Percentiles rank a stretch among this genome's conserved stretches.
These are phyloP conservation scores for Acanthamoeba lenticulata DNA, from an alignment of 208 protist genomes.

Conservation along the genomic window DNA sequence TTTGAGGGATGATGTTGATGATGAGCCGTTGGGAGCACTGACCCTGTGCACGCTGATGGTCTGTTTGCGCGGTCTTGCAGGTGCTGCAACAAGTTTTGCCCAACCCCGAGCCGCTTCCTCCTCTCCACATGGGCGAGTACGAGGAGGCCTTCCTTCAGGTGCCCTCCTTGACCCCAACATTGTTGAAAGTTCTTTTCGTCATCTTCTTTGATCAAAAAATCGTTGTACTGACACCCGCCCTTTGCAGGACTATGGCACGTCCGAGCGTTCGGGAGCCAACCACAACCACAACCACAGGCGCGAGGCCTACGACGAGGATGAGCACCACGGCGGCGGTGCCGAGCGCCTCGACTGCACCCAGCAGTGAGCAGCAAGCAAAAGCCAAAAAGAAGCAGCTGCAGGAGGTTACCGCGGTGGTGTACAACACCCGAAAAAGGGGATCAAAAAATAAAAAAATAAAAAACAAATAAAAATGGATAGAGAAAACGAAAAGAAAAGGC, in stretches of 20 bases:
- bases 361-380: constrained; percentile 63
- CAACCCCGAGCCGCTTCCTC: constrained; percentile 70
- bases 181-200: not conserved
- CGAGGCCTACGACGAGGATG: constrained; percentile 65
- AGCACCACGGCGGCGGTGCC: constrained; percentile 63
- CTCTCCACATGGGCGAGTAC: not conserved
- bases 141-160: not conserved
- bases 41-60: not conserved
- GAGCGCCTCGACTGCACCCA: constrained; percentile 68
- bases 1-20: not conserved
- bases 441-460: too few species aligned
- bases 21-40: too few species aligned
- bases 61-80: not conserved
- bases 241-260: constrained; percentile 35
- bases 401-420: too few species aligned
- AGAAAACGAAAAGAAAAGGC: too few species aligned
- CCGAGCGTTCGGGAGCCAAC: not conserved
- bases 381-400: too few species aligned
- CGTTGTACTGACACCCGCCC: not conserved
- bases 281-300: not conserved
- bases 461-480: too few species aligned
- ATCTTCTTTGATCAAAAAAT: not conserved
- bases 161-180: not conserved
- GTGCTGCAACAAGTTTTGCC: constrained; percentile 40
- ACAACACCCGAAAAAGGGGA: too few species aligned